A percentile compares a stretch with the other conserved stretches of the same genome.
These are phyloP conservation scores for Olyra latifolia DNA, from an alignment of 176 grass and related monocot genomes.

Conservation along the genomic window DNA sequence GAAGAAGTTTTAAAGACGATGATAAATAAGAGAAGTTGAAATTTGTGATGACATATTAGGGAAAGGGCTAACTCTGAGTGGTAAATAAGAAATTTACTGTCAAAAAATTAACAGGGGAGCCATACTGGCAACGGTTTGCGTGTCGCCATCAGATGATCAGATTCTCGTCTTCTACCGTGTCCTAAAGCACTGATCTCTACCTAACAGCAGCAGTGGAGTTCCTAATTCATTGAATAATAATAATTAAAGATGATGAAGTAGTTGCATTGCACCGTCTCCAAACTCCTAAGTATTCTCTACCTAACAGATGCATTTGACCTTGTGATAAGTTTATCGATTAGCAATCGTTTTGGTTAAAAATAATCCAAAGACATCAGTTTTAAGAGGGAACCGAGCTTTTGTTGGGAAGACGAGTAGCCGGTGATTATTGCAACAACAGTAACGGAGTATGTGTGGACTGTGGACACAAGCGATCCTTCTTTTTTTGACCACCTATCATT, in stretches of 20 bases:
- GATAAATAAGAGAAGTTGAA: too few species aligned
- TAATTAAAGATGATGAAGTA: background rate
- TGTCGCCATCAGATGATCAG: background rate
- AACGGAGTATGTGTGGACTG: background rate
- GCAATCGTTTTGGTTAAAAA: too few species aligned
- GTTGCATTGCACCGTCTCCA: background rate
- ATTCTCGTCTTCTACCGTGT: background rate
- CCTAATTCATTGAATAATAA: background rate
- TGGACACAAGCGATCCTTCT: background rate
- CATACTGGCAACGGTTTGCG: background rate
- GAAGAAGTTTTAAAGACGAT: too few species aligned
- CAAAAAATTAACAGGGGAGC: background rate
- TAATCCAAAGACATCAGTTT: too few species aligned
- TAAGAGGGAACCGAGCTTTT: too few species aligned
- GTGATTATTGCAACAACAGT: background rate
- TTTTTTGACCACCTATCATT: constrained; percentile 2
- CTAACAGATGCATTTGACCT: background rate
- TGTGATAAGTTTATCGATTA: too few species aligned
- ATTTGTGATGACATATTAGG: too few species aligned
- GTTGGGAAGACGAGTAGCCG: too few species aligned
- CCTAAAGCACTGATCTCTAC: background rate
- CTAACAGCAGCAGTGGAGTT: background rate
- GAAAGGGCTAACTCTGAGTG: too few species aligned
- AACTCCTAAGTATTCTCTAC: too few species aligned
- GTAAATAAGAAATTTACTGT: too few species aligned